These are phyloP conservation scores for Pseudovirgaria hyperparasitica DNA, from an alignment of 2,329 filamentous ascomycete species.

Conservation along the genomic window DNA sequence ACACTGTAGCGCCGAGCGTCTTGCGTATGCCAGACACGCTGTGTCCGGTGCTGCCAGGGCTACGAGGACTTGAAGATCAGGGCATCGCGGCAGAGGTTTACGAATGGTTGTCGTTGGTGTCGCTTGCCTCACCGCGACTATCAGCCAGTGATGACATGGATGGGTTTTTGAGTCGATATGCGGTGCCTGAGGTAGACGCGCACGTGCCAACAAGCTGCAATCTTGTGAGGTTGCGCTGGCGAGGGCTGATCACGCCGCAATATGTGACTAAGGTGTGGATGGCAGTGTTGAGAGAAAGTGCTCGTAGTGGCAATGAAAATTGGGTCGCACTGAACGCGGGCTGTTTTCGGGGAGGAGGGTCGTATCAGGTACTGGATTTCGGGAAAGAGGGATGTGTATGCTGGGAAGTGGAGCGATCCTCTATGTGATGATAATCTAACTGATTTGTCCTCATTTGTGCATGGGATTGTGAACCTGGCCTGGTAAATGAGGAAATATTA, in stretches of 20 bases:
- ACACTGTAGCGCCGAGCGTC: conserved; percentile 12
- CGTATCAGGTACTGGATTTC: too few species aligned
- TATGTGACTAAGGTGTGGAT: conserved; percentile 21
- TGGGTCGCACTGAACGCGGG: too few species aligned
- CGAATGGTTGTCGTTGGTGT: conserved; percentile 63
- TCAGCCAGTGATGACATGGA: conserved; percentile 47
- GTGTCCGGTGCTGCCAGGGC: conserved; percentile 17
- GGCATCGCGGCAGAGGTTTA: conserved; percentile 54
- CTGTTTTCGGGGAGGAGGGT: too few species aligned
- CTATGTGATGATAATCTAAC: too few species aligned
- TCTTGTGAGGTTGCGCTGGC: conserved; percentile 28
- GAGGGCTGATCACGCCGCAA: conserved; percentile 26
- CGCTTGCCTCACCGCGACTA: conserved; percentile 53
- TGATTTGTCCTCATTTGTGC: too few species aligned
- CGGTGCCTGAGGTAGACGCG: conserved; percentile 34
- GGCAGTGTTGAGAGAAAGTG: too few species aligned
- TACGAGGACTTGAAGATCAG: conserved; percentile 34
- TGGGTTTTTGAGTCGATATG: conserved; percentile 56
- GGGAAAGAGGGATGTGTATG: too few species aligned
- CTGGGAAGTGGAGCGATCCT: too few species aligned
- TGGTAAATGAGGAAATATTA: too few species aligned
- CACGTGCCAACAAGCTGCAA: conserved; percentile 5
- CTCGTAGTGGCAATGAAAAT: too few species aligned
- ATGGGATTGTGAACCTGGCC: too few species aligned
- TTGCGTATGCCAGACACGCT: conserved; percentile 11